These are phyloP conservation scores for Trametes cubensis DNA, from an alignment of 768 basidiomycete species.

Conservation along the genomic window DNA sequence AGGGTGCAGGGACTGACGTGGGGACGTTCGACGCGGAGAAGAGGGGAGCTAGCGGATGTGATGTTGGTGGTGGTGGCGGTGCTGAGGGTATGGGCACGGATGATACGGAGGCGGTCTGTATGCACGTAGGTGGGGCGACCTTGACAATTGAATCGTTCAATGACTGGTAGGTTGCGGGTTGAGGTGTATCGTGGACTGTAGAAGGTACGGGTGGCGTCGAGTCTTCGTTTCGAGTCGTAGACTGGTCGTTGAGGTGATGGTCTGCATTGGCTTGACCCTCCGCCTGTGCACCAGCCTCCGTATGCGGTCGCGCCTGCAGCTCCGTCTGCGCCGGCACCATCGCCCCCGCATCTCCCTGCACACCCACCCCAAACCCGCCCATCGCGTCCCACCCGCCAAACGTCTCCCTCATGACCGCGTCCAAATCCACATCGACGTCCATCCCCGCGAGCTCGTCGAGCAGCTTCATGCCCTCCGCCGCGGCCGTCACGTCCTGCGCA, in stretches of 20 bases:
- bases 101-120: too few relatives aligned
- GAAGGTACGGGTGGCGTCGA: too few relatives aligned
- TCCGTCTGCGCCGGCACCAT: not conserved
- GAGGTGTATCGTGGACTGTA: too few relatives aligned
- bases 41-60: not conserved
- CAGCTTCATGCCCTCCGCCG: constrained; percentile 14
- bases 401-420: constrained; percentile 1
- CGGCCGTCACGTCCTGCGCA: constrained; percentile 13
- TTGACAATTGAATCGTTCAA: too few relatives aligned
- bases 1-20: not conserved
- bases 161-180: too few relatives aligned
- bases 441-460: constrained; percentile 21
- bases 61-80: not conserved
- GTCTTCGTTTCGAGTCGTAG: too few relatives aligned
- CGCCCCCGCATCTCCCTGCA: not conserved
- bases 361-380: not conserved
- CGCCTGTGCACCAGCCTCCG: not conserved
- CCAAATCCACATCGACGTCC: constrained; percentile 16
- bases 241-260: not conserved
- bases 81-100: not conserved
- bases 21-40: too few relatives aligned
- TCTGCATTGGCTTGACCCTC: not conserved
- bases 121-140: too few relatives aligned
- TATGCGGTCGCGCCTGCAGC: not conserved
- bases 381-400: constrained; percentile 3